Conservation (phyloP, 805 yeast genomes). For the Candida andamanensis region DNA sequence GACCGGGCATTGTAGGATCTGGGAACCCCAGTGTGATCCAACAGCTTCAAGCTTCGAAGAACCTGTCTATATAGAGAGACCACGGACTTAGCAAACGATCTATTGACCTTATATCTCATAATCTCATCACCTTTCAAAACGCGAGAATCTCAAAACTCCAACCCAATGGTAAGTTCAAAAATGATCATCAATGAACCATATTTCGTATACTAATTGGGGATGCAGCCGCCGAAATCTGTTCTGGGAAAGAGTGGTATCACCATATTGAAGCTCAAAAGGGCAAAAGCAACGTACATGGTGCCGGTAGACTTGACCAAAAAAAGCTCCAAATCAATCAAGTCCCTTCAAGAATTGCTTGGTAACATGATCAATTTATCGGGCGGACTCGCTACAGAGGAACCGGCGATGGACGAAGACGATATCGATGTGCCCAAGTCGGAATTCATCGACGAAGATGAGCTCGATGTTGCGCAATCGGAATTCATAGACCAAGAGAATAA, state of each 20-base stretch:
- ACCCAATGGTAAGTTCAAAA: too few species aligned
- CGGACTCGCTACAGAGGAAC: slow-evolving; percentile 35
- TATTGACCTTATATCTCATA: too few species aligned
- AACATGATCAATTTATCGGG: slow-evolving; percentile 44
- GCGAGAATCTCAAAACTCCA: too few species aligned
- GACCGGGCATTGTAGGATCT: too few species aligned
- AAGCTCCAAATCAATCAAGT: slow-evolving; percentile 11
- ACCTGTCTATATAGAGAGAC: too few species aligned
- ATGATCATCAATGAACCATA: too few species aligned
- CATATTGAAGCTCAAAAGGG: slow-evolving; percentile 33
- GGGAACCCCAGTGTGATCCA: too few species aligned
- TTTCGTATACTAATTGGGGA: too few species aligned
- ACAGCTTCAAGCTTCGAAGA: too few species aligned
- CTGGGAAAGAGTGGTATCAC: slow-evolving; percentile 9
- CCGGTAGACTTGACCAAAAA: slow-evolving; percentile 17
- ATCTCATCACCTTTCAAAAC: too few species aligned
- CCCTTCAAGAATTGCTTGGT: slow-evolving; percentile 22
- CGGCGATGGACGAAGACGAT: slow-evolving; percentile 24
- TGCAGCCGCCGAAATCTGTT: slow-evolving; percentile 6
- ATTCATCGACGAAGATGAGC: slow-evolving; percentile 22
- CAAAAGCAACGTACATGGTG: slow-evolving; percentile 25
- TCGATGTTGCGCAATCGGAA: slow-evolving; percentile 6
- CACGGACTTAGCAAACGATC: too few species aligned
- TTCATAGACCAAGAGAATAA: slow-evolving; percentile 19
- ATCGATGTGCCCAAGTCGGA: slow-evolving; percentile 38